These are phyloP conservation scores for Climacium dendroides DNA, from an alignment of 225 moss, liverwort and hornwort species.

Conservation along the genomic window DNA sequence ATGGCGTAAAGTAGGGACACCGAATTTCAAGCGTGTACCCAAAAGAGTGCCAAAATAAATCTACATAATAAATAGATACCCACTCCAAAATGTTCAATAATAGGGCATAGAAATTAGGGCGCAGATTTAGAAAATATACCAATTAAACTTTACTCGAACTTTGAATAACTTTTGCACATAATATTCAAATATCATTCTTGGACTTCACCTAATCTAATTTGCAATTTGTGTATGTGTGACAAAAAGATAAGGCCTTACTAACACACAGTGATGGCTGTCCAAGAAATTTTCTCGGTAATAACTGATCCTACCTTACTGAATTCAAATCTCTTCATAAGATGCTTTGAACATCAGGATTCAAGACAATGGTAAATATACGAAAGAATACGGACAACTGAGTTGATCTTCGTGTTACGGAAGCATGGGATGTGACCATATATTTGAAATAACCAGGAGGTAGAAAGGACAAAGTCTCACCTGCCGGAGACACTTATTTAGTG, in stretches of 20 bases:
- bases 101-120: not conserved
- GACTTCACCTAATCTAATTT: not conserved
- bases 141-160: not conserved
- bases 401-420: not conserved
- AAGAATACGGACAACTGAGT: not conserved
- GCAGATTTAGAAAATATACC: not conserved
- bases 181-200: not conserved
- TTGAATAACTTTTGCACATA: not conserved
- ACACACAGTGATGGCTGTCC: not conserved
- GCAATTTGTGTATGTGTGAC: not conserved
- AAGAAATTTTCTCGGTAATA: not conserved
- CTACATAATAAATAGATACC: not conserved
- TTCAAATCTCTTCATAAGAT: not conserved
- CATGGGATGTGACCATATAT: not conserved
- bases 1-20: not conserved
- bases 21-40: not conserved
- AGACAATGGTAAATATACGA: not conserved
- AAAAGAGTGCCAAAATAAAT: not conserved
- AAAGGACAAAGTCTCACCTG: slow-evolving; percentile 29
- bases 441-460: not conserved
- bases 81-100: not conserved
- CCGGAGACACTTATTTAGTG: slow-evolving; percentile 77
- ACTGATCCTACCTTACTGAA: not conserved
- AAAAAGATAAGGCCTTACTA: not conserved
- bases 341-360: not conserved